Conservation (phyloP, 2,329 filamentous ascomycete species). For the Sclerotinia sclerotiorum region DNA sequence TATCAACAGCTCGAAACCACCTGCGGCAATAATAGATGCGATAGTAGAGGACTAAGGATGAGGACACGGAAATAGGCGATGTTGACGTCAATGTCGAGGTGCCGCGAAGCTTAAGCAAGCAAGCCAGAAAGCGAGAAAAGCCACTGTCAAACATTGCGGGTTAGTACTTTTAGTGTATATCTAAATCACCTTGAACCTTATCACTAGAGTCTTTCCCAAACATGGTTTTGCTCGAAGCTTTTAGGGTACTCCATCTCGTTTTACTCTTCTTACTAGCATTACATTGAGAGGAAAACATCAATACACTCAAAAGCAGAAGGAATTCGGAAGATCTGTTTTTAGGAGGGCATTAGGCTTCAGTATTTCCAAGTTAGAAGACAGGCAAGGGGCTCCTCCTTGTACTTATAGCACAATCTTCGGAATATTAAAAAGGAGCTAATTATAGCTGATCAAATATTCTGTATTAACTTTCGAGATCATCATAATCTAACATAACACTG, state of each 20-base stretch:
- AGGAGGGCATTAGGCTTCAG: background rate
- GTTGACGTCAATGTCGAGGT: background rate
- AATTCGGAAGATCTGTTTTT: too few species aligned
- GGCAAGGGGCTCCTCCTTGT: background rate
- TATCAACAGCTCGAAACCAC: background rate
- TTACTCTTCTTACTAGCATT: too few species aligned
- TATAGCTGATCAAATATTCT: background rate
- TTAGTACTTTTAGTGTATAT: accelerated
- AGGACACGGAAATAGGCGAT: background rate
- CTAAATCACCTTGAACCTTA: background rate
- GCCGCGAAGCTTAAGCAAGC: background rate
- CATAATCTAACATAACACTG: too few species aligned
- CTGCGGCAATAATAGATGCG: background rate
- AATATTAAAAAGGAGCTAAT: too few species aligned
- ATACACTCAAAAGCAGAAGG: too few species aligned
- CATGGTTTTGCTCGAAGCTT: background rate
- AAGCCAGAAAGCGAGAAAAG: background rate
- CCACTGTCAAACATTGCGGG: accelerated
- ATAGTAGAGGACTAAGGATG: background rate
- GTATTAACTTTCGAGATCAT: too few species aligned
- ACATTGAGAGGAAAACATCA: too few species aligned
- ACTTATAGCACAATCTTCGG: background rate
- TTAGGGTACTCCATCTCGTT: background rate
- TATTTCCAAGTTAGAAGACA: background rate
- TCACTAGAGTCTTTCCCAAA: background rate